These are phyloP conservation scores for Metschnikowia lunata DNA, from an alignment of 805 yeast species.

Conservation along the genomic window DNA sequence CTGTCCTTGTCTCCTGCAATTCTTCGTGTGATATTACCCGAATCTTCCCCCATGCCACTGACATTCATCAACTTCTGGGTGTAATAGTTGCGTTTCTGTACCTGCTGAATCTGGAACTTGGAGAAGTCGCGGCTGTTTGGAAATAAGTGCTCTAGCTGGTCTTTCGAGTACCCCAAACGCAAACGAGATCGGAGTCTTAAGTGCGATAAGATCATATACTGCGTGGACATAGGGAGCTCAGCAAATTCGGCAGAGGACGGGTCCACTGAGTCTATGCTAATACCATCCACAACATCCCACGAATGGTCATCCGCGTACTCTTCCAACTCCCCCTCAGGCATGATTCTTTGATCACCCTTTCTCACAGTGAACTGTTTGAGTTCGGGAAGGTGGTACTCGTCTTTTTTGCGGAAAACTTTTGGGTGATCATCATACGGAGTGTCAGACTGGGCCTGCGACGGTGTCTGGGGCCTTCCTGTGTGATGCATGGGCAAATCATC, in stretches of 20 bases:
- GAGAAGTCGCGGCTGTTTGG: slow-evolving; percentile 89
- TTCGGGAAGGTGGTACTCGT: slow-evolving; percentile 83
- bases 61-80: slow-evolving; percentile 84
- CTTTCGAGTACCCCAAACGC: slow-evolving; percentile 91
- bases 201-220: slow-evolving; percentile 81
- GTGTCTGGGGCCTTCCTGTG: slow-evolving; percentile 2
- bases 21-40: slow-evolving; percentile 45
- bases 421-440: background rate
- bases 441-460: background rate
- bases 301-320: slow-evolving; percentile 40
- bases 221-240: slow-evolving; percentile 75
- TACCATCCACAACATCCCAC: slow-evolving; percentile 56
- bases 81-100: slow-evolving; percentile 81
- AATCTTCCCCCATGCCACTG: slow-evolving; percentile 68
- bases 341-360: slow-evolving; percentile 64
- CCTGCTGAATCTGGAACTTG: slow-evolving; percentile 87
- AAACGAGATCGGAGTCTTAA: slow-evolving; percentile 79
- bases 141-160: slow-evolving; percentile 77
- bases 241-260: slow-evolving; percentile 78
- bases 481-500: slow-evolving; percentile 26
- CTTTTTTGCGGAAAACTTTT: slow-evolving; percentile 48
- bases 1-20: slow-evolving; percentile 81
- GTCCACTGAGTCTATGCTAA: slow-evolving; percentile 70
- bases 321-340: slow-evolving; percentile 68
- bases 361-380: slow-evolving; percentile 52